A percentile compares a stretch with the other conserved stretches of the same genome.
Conservation (phyloP, 2,329 filamentous ascomycete genomes). For the Penicillium sp. region DNA sequence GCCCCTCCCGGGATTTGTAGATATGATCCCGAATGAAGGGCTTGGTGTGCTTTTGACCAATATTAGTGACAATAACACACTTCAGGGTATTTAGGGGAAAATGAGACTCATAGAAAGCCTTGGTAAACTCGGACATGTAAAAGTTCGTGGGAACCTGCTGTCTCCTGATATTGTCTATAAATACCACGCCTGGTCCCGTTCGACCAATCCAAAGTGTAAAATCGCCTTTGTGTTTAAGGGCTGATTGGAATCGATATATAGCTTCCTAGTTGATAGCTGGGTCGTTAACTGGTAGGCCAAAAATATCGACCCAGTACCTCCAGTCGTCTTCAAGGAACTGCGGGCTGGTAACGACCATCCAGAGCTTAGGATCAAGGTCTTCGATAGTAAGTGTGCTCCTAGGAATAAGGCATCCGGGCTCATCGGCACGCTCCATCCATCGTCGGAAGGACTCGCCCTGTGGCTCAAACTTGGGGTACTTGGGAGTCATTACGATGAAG, state of each 20-base stretch:
- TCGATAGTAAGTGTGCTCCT: neutral
- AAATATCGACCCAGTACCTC: neutral
- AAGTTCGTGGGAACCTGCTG: neutral
- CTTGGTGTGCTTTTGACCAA: neutral
- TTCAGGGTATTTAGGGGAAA: neutral
- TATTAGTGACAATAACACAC: neutral
- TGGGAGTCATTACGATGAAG: neutral
- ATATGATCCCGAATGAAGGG: neutral
- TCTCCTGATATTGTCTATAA: slow-evolving; percentile 1
- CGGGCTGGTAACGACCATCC: neutral
- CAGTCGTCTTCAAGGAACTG: neutral
- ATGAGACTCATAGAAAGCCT: slow-evolving; percentile 2
- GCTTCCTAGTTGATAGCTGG: neutral
- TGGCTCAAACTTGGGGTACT: neutral
- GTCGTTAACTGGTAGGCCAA: neutral
- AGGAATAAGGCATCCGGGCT: neutral
- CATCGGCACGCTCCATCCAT: slow-evolving; percentile 1
- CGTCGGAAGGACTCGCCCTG: neutral
- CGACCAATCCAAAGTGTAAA: neutral
- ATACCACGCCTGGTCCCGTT: slow-evolving; percentile 4
- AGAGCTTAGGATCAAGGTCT: neutral
- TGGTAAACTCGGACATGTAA: slow-evolving; percentile 5
- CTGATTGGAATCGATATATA: neutral
- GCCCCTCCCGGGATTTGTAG: neutral
- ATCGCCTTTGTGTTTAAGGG: neutral